These are phyloP conservation scores for Cunninghamia lanceolata DNA, from an alignment of 75 land plant genomes.

Conservation along the genomic window DNA sequence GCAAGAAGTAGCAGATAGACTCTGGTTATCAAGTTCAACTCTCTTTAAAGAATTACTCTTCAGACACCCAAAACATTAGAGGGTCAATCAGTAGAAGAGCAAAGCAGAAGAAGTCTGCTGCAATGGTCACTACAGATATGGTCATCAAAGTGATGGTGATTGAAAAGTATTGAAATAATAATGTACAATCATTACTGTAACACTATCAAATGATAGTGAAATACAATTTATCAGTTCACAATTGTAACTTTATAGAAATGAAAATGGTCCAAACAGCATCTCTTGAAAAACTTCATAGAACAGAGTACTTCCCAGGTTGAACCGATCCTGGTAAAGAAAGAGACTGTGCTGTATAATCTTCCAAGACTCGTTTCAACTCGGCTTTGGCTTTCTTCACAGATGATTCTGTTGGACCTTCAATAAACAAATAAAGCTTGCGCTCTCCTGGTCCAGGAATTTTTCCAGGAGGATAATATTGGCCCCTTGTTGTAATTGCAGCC, in stretches of 20 bases:
- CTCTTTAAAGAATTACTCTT: background rate
- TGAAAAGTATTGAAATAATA: background rate
- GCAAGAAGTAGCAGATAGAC: too few relatives aligned
- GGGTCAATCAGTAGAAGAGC: background rate
- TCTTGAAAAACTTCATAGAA: slow-evolving; percentile 33
- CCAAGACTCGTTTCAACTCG: slow-evolving; percentile 82
- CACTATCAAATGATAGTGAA: background rate
- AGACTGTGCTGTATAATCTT: slow-evolving; percentile 75
- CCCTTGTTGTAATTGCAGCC: slow-evolving; percentile 96
- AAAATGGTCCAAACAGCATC: background rate
- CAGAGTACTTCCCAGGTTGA: slow-evolving; percentile 96
- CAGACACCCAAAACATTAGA: background rate
- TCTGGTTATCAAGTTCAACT: background rate
- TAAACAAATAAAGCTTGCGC: slow-evolving; percentile 87
- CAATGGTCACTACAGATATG: background rate
- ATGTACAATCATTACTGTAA: background rate
- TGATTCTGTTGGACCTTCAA: slow-evolving; percentile 90
- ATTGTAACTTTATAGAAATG: background rate
- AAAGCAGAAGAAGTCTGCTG: background rate
- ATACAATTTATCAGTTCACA: background rate
- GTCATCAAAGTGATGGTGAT: background rate
- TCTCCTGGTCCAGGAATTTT: slow-evolving; percentile 81
- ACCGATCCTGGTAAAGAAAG: slow-evolving; percentile 66
- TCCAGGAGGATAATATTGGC: slow-evolving; percentile 91
- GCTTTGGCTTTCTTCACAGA: slow-evolving; percentile 95